Evolutionary conservation across 2,329 filamentous ascomycete species (phyloP).

Genomic region (Aspergillus sergii): DNA sequence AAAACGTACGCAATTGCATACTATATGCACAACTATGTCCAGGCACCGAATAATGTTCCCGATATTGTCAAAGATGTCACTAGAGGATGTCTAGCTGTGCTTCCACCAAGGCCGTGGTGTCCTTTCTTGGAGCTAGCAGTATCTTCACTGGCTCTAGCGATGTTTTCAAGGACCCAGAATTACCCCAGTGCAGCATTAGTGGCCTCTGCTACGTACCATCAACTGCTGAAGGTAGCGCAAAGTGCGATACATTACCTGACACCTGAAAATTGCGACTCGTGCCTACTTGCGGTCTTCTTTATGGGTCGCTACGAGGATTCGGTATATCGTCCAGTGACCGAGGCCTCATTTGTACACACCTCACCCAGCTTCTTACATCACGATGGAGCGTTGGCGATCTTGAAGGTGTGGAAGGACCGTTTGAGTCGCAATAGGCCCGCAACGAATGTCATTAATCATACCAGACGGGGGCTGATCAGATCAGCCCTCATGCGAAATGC

Average conservation of each 20-base stretch:
- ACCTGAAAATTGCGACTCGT: neutral
- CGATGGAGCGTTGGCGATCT: neutral
- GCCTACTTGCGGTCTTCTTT: neutral
- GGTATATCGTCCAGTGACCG: neutral
- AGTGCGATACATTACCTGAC: neutral
- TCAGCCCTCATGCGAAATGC: neutral
- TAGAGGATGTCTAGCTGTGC: neutral
- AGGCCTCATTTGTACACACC: neutral
- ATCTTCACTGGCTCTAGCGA: neutral
- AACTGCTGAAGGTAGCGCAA: neutral
- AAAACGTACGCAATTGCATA: neutral
- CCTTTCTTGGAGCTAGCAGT: neutral
- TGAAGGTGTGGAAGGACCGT: neutral
- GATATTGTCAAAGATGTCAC: neutral
- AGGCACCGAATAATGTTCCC: neutral
- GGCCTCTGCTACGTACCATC: neutral
- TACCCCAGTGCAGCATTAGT: neutral
- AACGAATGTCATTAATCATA: neutral
- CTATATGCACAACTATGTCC: neutral
- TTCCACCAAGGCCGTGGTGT: neutral
- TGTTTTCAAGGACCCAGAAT: neutral
- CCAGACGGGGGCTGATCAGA: neutral
- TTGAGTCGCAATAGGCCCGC: neutral
- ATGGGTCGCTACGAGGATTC: constrained; percentile 2
- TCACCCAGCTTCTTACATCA: neutral